Conservation (phyloP, 2,329 filamentous ascomycete genomes). For the Ophidiomyces ophidiicola region DNA sequence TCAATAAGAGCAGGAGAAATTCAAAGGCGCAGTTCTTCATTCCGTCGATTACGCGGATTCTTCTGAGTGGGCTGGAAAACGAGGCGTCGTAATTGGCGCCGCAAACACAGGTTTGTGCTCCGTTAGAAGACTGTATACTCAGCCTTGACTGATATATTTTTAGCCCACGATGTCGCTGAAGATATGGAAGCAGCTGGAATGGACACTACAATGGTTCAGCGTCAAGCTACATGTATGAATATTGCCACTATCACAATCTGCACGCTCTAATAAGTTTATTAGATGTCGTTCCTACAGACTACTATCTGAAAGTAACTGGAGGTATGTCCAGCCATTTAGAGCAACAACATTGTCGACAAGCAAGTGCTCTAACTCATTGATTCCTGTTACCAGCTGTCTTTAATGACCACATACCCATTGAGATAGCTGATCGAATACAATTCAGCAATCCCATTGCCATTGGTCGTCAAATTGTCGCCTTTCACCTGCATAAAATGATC, state of each 20-base stretch:
- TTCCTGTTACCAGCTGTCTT: conserved; percentile 14
- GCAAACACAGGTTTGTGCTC: conserved; percentile 33
- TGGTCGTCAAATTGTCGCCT: conserved; percentile 22
- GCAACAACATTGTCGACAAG: neutral
- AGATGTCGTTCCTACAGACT: conserved; percentile 17
- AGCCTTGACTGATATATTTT: neutral
- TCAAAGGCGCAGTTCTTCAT: conserved; percentile 29
- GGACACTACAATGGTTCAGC: conserved; percentile 37
- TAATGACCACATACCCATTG: conserved; percentile 16
- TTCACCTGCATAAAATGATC: conserved; percentile 24
- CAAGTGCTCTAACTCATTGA: neutral
- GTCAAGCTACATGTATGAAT: conserved; percentile 29
- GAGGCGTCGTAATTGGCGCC: conserved; percentile 36
- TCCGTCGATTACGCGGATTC: conserved; percentile 26
- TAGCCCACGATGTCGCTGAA: conserved; percentile 37
- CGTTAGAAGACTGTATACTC: neutral
- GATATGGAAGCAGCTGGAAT: conserved; percentile 36
- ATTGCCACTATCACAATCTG: neutral
- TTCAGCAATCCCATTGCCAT: conserved; percentile 20
- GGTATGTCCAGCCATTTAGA: too few species aligned
- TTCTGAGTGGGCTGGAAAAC: conserved; percentile 29
- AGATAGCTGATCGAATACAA: conserved; percentile 16
- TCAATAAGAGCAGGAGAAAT: conserved; percentile 20
- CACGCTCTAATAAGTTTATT: neutral
- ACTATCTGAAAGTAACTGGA: conserved; percentile 13